Percentiles rank a stretch among this genome's conserved stretches.
Evolutionary conservation across 2,329 filamentous ascomycete genomes (phyloP).

Genomic region (Botrytis cinerea): DNA sequence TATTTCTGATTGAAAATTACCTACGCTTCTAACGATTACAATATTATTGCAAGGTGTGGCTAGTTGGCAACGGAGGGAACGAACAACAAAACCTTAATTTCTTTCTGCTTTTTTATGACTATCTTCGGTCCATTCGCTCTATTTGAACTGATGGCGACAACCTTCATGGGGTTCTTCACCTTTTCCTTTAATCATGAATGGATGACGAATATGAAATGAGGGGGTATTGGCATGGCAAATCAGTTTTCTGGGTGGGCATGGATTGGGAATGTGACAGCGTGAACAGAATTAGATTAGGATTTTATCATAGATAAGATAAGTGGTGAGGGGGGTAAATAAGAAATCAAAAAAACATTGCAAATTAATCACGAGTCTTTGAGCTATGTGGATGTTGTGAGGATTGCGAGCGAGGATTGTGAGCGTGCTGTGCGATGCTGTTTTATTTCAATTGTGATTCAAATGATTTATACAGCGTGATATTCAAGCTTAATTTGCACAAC

Average conservation of each 20-base stretch:
- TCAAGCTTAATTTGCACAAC: neutral
- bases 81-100: slow-evolving; percentile 6
- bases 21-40: slow-evolving; percentile 1
- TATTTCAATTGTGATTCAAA: neutral
- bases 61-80: slow-evolving; percentile 12
- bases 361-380: neutral
- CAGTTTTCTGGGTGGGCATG: slow-evolving; percentile 13
- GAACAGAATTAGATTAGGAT: slow-evolving; percentile 22
- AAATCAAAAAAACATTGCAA: slow-evolving; percentile 24
- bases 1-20: slow-evolving; percentile 5
- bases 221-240: slow-evolving; percentile 17
- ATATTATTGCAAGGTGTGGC: slow-evolving; percentile 22
- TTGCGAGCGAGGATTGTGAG: neutral
- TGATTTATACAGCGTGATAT: neutral
- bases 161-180: neutral
- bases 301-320: slow-evolving; percentile 24
- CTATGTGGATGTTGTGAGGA: neutral
- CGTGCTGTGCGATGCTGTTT: neutral
- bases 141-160: slow-evolving; percentile 8
- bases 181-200: slow-evolving; percentile 7
- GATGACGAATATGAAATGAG: slow-evolving; percentile 16
- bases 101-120: slow-evolving; percentile 17
- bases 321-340: slow-evolving; percentile 18
- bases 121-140: neutral
- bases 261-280: slow-evolving; percentile 17